These are phyloP conservation scores for Botryosphaeria dothidea DNA, from an alignment of 2,329 filamentous ascomycete species.

Conservation along the genomic window DNA sequence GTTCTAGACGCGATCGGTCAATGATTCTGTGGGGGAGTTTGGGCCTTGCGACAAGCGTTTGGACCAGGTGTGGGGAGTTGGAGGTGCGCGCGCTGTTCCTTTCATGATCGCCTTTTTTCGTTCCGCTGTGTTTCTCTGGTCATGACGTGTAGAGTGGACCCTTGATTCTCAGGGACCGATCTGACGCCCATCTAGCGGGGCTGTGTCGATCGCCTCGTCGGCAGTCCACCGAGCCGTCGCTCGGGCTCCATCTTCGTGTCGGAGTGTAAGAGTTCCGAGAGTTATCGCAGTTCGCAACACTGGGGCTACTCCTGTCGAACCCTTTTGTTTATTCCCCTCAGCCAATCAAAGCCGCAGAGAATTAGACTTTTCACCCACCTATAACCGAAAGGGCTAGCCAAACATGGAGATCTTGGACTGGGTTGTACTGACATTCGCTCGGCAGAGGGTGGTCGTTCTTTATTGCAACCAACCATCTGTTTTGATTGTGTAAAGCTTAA, in stretches of 20 bases:
- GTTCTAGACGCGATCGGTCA: background rate
- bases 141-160: conserved; percentile 19
- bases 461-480: too few relatives aligned
- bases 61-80: background rate
- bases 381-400: too few relatives aligned
- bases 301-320: too few relatives aligned
- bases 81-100: background rate
- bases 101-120: background rate
- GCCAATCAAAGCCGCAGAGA: too few relatives aligned
- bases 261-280: too few relatives aligned
- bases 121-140: background rate
- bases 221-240: background rate
- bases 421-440: too few relatives aligned
- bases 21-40: background rate
- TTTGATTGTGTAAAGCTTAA: too few relatives aligned
- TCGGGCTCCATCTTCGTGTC: background rate
- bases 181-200: background rate
- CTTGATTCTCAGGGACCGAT: conserved; percentile 1
- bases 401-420: too few relatives aligned
- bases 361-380: too few relatives aligned
- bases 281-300: too few relatives aligned
- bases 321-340: too few relatives aligned
- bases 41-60: conserved; percentile 1
- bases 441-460: too few relatives aligned
- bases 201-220: background rate